Conservation (phyloP, 2,329 filamentous ascomycete species). For the Hortaea sp. region DNA sequence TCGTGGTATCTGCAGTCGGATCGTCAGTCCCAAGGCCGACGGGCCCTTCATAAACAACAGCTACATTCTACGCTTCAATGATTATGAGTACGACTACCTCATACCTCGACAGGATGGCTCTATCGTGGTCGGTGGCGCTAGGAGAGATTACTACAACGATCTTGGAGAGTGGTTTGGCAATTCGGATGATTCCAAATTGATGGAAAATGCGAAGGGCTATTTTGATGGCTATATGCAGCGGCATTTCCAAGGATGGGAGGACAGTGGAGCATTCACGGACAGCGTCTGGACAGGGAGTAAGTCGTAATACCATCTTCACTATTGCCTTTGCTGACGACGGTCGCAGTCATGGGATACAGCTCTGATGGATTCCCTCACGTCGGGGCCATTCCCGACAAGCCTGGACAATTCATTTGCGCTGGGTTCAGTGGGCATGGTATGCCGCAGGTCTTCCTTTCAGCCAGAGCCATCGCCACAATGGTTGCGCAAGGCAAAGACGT, state of each 20-base stretch:
- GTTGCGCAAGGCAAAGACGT: slow-evolving; percentile 12
- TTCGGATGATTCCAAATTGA: slow-evolving; percentile 34
- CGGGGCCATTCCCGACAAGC: slow-evolving; percentile 32
- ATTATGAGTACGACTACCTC: slow-evolving; percentile 25
- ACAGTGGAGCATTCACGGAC: slow-evolving; percentile 27
- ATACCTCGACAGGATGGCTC: slow-evolving; percentile 35
- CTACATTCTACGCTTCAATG: slow-evolving; percentile 10
- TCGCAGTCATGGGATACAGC: slow-evolving; percentile 15
- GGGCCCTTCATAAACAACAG: slow-evolving; percentile 10
- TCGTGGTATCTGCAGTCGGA: slow-evolving; percentile 21
- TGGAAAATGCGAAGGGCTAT: slow-evolving; percentile 31
- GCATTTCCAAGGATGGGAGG: slow-evolving; percentile 39
- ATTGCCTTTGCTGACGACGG: not conserved
- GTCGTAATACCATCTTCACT: slow-evolving; percentile 1
- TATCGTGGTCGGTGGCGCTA: slow-evolving; percentile 35
- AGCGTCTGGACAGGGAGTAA: slow-evolving; percentile 33
- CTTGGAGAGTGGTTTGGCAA: slow-evolving; percentile 34
- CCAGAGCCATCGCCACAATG: slow-evolving; percentile 35
- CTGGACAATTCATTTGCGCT: slow-evolving; percentile 35
- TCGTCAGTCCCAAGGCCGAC: slow-evolving; percentile 8
- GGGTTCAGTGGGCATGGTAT: slow-evolving; percentile 46
- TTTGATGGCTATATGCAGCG: slow-evolving; percentile 40
- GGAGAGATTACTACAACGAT: slow-evolving; percentile 24
- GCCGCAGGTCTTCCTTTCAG: slow-evolving; percentile 35
- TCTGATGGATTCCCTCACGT: slow-evolving; percentile 29